Base-by-base conservation (phyloP, 2,329 filamentous ascomycete genomes). In the Colletotrichum abscissum region DNA sequence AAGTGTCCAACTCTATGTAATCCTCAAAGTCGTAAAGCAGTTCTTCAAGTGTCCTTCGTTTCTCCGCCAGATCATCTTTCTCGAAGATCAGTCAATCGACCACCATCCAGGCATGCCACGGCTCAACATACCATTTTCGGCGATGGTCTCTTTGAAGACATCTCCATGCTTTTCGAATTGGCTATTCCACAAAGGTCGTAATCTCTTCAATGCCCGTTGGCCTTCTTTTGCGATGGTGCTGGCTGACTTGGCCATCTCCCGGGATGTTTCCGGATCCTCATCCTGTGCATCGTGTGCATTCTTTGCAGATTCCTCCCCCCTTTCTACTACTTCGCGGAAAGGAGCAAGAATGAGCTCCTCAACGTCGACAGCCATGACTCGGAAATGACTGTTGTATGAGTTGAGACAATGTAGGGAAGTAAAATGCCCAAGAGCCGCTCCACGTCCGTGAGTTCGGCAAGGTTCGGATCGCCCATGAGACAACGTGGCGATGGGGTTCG, bases 1-100 rank as follows among this genome's bases (percentile, higher is more conserved):
- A 86, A 5, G 81, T 78, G 58, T 82, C 81, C 6, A 78, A 74
- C 30, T 84, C 80, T 33, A 81, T 81, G 68, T 81, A 85, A 76
- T 86, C 84, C 54, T 86, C 84, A 56, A 86, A 81, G 70, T 86
- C 84, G 75, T 85, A 86, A 7, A 86, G 79, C 3, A 85, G 77
- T 65, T 84, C 82, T 62, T 85, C 84, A 4, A 86, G 76, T 19
- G 75, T 69, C 12, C 82, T 75, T 19, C 81, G 68, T 66, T 76
- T 77, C 59, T 76, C 78, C 52, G 81, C 78, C 30, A 82, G 74
- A 22, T 79, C 79, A 22, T 79, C 80, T 80, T 63, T 14, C 11
- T 16, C 57, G 42, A 22, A 49, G 22, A 19, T 42, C n/a, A 59
- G 57, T 24, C n/a, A 38, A 7, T 5, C 24, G 3, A 42, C 8